phyloP scores from a whole-genome alignment of 2,329 filamentous ascomycete genomes.

The Ophiostoma himal-ulmi region DNA sequence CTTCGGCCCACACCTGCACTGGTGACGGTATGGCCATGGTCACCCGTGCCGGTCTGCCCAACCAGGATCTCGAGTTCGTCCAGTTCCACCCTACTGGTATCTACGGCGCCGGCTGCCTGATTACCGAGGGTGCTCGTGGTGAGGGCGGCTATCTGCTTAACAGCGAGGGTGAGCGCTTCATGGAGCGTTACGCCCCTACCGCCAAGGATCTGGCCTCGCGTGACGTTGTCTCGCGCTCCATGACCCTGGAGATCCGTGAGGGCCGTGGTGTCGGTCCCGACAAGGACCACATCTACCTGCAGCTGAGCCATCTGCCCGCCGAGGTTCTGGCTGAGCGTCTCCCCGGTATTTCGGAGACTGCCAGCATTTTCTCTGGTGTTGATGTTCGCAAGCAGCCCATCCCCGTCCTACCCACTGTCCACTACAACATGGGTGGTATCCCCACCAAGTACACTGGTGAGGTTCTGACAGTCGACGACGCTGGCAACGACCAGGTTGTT shows the following conservation, averaged over 20 bases:
- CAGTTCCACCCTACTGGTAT: conserved; percentile 99
- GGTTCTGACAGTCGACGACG: conserved; percentile 79
- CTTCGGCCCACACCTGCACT: conserved; percentile 95
- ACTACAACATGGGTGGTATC: conserved; percentile 99
- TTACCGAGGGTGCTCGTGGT: conserved; percentile 95
- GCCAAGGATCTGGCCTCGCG: conserved; percentile 96
- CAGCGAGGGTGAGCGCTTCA: conserved; percentile 97
- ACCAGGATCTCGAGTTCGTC: conserved; percentile 99
- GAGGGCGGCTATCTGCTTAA: conserved; percentile 98
- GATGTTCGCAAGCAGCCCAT: conserved; percentile 97
- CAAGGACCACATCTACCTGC: conserved; percentile 98
- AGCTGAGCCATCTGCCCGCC: conserved; percentile 88
- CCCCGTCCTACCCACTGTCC: conserved; percentile 89
- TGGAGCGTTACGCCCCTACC: conserved; percentile 96
- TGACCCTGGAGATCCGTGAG: conserved; percentile 97
- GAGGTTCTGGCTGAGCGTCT: conserved; percentile 94
- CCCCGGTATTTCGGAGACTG: conserved; percentile 97
- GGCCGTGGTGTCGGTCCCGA: conserved; percentile 94
- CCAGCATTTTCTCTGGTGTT: conserved; percentile 93
- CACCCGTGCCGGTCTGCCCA: conserved; percentile 90
- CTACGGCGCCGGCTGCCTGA: conserved; percentile 95
- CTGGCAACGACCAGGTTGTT: conserved; percentile 86
- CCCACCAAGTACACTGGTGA: conserved; percentile 96
- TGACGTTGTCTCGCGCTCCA: conserved; percentile 94
- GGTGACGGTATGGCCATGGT: conserved; percentile 99